Conservation (phyloP, 192 early-diverging fungal species). For the Coemansia sp. region DNA sequence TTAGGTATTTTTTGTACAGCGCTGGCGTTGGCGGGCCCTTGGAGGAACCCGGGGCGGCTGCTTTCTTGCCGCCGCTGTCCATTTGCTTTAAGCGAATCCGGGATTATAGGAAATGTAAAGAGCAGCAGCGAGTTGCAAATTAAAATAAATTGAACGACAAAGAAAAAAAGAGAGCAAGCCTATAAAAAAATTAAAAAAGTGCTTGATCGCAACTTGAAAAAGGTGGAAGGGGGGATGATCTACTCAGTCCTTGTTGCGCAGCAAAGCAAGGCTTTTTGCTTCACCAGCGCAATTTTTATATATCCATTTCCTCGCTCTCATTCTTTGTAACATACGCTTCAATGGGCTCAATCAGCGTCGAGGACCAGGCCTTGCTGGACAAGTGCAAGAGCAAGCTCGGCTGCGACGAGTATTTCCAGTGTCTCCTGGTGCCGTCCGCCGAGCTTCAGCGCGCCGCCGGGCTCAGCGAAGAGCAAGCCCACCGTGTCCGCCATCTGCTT, state of each 20-base stretch:
- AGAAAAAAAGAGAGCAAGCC: no score
- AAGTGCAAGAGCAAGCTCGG: constrained; percentile 26
- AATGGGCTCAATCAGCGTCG: neutral
- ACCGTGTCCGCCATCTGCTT: constrained; percentile 14
- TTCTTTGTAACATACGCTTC: neutral
- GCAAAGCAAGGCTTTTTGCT: no score
- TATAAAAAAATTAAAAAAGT: no score
- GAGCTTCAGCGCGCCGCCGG: constrained; percentile 25
- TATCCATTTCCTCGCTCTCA: neutral
- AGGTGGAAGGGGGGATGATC: no score
- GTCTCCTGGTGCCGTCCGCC: constrained; percentile 27
- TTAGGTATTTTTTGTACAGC: constrained; percentile 11
- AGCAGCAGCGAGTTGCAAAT: no score
- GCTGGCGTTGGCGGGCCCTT: neutral
- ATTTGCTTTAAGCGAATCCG: no score
- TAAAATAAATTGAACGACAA: no score
- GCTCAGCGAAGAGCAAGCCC: constrained; percentile 13
- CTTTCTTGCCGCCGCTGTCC: neutral
- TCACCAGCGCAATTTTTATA: no score
- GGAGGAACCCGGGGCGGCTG: neutral
- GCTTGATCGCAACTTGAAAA: no score
- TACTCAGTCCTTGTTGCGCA: no score
- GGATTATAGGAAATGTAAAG: no score
- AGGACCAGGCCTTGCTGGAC: constrained; percentile 21
- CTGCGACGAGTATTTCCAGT: constrained; percentile 21